These are phyloP conservation scores for Sodiomyces alkalinus DNA, from an alignment of 2,329 filamentous ascomycete species.

Conservation along the genomic window DNA sequence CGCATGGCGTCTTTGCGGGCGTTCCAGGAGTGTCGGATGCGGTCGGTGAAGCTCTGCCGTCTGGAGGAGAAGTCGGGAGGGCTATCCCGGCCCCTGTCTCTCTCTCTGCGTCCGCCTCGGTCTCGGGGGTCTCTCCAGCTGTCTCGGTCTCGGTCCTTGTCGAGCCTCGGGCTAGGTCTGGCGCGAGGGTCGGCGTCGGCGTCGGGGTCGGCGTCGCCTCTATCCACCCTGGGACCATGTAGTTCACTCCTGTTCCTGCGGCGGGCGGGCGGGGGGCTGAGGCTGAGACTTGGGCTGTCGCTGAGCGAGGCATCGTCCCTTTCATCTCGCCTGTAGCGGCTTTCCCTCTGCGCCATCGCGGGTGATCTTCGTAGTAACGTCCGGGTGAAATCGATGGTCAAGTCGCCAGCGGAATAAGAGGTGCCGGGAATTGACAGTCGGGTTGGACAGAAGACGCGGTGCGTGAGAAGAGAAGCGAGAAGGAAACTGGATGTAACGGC, in stretches of 20 bases:
- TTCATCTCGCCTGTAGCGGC: constrained; percentile 1
- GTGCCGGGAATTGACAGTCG: too few relatives aligned
- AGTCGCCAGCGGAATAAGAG: too few relatives aligned
- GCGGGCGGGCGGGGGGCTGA: constrained; percentile 4
- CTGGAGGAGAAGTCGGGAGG: constrained; percentile 15
- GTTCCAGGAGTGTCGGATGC: constrained; percentile 15
- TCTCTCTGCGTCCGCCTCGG: constrained; percentile 9
- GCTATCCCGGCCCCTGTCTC: constrained; percentile 8
- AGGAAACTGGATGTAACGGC: too few relatives aligned
- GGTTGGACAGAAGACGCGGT: too few relatives aligned
- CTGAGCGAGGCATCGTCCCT: constrained; percentile 1
- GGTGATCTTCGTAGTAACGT: not conserved
- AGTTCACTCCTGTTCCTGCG: not conserved
- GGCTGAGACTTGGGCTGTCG: constrained; percentile 3
- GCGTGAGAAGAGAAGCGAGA: too few relatives aligned
- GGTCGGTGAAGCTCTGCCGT: constrained; percentile 25
- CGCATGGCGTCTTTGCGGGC: constrained; percentile 7
- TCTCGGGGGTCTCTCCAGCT: constrained; percentile 6
- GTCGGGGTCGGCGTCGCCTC: too few relatives aligned
- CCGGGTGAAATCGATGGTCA: too few relatives aligned
- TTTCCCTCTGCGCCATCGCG: constrained; percentile 1
- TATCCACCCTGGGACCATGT: too few relatives aligned
- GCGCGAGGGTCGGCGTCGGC: too few relatives aligned
- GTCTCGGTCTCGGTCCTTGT: constrained; percentile 6
- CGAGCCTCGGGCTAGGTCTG: not conserved